A percentile compares a stretch with the other conserved stretches of the same genome.
Evolutionary conservation across 2,329 filamentous ascomycete species (phyloP).

Genomic region (Aspergillus pseudonomiae): DNA sequence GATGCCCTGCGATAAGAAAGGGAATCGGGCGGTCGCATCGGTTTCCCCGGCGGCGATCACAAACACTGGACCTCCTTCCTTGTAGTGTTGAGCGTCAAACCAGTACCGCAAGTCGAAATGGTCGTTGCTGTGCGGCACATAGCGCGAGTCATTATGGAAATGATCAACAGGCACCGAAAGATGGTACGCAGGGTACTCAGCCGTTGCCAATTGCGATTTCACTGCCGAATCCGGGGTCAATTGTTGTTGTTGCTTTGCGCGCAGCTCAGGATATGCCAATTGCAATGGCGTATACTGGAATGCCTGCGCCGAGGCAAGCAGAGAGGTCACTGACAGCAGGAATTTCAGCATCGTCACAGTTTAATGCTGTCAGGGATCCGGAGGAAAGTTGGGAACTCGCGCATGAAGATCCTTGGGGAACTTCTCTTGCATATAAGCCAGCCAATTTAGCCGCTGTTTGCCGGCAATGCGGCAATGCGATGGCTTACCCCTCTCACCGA

Average conservation of each 20-base stretch:
- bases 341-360: not conserved
- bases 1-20: slow-evolving; percentile 77
- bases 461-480: not conserved
- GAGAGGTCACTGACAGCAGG: not conserved
- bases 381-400: not conserved
- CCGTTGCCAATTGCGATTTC: not conserved
- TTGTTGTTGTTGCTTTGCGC: not conserved
- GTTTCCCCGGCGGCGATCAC: slow-evolving; percentile 74
- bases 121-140: slow-evolving; percentile 73
- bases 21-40: slow-evolving; percentile 47
- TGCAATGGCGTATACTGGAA: slow-evolving; percentile 5
- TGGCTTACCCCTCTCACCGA: not conserved
- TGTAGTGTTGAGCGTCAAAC: slow-evolving; percentile 78
- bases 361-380: not conserved
- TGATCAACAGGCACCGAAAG: slow-evolving; percentile 70
- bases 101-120: slow-evolving; percentile 76
- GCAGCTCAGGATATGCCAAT: slow-evolving; percentile 2
- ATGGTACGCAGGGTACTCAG: slow-evolving; percentile 45
- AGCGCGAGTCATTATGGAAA: slow-evolving; percentile 77
- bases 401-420: not conserved
- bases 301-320: not conserved
- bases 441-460: not conserved
- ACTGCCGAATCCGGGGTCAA: not conserved
- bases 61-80: slow-evolving; percentile 77
- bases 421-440: not conserved